Conservation (phyloP, 495 filamentous ascomycete genomes). For the Podospora sp. region DNA sequence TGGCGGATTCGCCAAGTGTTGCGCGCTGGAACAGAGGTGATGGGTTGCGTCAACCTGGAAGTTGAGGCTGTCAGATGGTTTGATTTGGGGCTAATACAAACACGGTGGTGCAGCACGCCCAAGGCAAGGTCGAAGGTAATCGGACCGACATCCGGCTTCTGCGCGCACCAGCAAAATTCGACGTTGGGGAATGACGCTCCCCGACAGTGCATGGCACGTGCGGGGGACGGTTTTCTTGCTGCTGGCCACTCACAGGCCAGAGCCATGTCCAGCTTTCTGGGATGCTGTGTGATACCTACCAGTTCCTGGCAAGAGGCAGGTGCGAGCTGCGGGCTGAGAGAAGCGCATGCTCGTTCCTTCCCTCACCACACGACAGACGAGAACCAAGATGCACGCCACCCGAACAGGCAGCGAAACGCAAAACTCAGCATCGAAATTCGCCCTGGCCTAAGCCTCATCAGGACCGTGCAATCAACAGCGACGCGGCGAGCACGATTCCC, state of each 20-base stretch:
- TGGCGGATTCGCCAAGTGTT: neutral
- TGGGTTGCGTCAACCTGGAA: neutral
- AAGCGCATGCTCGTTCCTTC: neutral
- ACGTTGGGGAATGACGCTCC: neutral
- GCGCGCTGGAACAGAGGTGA: neutral
- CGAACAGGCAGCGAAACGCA: neutral
- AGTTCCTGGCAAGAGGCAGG: neutral
- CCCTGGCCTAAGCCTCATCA: conserved; percentile 4
- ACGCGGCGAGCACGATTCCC: neutral
- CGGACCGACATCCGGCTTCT: conserved; percentile 5
- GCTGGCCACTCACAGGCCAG: neutral
- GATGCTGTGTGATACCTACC: neutral
- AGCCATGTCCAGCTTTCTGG: neutral
- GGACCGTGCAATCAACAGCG: neutral
- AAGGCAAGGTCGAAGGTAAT: neutral
- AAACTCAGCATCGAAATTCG: neutral
- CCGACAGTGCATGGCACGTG: neutral
- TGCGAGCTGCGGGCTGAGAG: neutral
- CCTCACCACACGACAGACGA: neutral
- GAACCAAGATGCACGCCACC: neutral
- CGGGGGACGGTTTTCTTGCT: conserved; percentile 3
- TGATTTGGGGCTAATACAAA: neutral
- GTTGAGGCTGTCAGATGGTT: conserved; percentile 7
- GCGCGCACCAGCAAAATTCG: neutral
- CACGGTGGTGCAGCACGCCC: neutral